Conservation (phyloP, 2,329 filamentous ascomycete genomes). For the Epichloe sp. region DNA sequence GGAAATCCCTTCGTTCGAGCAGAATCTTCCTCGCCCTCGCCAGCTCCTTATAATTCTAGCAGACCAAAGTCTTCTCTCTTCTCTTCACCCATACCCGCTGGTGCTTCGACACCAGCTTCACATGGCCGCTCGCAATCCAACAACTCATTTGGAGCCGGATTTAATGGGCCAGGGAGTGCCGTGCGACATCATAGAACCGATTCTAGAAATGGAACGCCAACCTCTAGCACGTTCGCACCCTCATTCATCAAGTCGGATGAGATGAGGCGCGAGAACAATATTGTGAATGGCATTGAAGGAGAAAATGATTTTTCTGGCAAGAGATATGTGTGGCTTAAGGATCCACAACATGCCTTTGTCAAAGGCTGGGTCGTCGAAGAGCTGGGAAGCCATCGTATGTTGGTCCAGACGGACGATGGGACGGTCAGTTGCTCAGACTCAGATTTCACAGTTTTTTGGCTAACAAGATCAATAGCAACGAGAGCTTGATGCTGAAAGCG, state of each 20-base stretch:
- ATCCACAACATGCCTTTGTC: slow-evolving; percentile 76
- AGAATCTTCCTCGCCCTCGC: slow-evolving; percentile 37
- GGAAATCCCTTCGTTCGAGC: slow-evolving; percentile 69
- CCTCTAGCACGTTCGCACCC: slow-evolving; percentile 80
- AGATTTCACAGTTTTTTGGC: not conserved
- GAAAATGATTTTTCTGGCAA: slow-evolving; percentile 99
- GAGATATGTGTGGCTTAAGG: slow-evolving; percentile 93
- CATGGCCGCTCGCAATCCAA: slow-evolving; percentile 61
- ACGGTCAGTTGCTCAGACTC: slow-evolving; percentile 42
- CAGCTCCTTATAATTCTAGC: slow-evolving; percentile 36
- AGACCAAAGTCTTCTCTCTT: slow-evolving; percentile 68
- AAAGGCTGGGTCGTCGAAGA: slow-evolving; percentile 89
- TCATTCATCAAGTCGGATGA: slow-evolving; percentile 90
- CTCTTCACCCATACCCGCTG: slow-evolving; percentile 36
- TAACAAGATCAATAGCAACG: slow-evolving; percentile 49
- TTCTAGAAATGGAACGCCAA: slow-evolving; percentile 51
- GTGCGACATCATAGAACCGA: slow-evolving; percentile 35
- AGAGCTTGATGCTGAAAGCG: slow-evolving; percentile 70
- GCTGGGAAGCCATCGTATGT: slow-evolving; percentile 49
- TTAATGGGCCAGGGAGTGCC: slow-evolving; percentile 24
- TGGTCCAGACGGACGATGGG: slow-evolving; percentile 90
- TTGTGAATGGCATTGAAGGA: slow-evolving; percentile 69
- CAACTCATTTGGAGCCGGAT: slow-evolving; percentile 32
- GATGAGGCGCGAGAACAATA: slow-evolving; percentile 42
- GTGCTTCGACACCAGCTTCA: slow-evolving; percentile 26